phyloP scores from a whole-genome alignment of 75 land plant species.

The Cryptomeria japonica region DNA sequence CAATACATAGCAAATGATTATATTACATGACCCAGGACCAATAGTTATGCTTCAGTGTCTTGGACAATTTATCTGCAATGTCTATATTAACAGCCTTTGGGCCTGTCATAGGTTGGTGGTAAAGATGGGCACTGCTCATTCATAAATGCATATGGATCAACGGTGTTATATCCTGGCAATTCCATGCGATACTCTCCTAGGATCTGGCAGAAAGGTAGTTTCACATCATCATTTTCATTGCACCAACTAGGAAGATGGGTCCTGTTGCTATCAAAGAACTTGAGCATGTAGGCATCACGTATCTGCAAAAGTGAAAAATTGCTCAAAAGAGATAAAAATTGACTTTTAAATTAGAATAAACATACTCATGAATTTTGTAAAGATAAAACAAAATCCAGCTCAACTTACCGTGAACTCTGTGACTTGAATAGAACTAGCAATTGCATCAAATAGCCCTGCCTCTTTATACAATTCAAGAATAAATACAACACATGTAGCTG shows the following conservation, averaged over 20 bases:
- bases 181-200: conserved; percentile 88
- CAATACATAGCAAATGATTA: background rate
- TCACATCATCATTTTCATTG: conserved; percentile 51
- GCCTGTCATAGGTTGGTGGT: conserved; percentile 71
- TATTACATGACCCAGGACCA: background rate
- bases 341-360: background rate
- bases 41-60: background rate
- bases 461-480: conserved; percentile 92
- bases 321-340: background rate
- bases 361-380: background rate
- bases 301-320: conserved; percentile 50
- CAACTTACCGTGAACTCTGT: conserved; percentile 92
- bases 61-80: background rate
- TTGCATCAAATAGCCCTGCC: conserved; percentile 82
- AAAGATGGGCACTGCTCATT: conserved; percentile 88
- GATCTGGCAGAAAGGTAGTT: conserved; percentile 88
- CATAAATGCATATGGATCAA: conserved; percentile 85
- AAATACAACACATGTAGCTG: conserved; percentile 93
- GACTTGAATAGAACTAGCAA: conserved; percentile 79
- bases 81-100: conserved; percentile 44
- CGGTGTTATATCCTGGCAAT: conserved; percentile 83
- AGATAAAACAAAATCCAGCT: conserved; percentile 2
- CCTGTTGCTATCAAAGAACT: conserved; percentile 70
- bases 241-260: conserved; percentile 94
- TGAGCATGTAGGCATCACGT: conserved; percentile 89